Evolutionary conservation across 2,329 filamentous ascomycete species (phyloP).

Genomic region (Colletotrichum lentis): DNA sequence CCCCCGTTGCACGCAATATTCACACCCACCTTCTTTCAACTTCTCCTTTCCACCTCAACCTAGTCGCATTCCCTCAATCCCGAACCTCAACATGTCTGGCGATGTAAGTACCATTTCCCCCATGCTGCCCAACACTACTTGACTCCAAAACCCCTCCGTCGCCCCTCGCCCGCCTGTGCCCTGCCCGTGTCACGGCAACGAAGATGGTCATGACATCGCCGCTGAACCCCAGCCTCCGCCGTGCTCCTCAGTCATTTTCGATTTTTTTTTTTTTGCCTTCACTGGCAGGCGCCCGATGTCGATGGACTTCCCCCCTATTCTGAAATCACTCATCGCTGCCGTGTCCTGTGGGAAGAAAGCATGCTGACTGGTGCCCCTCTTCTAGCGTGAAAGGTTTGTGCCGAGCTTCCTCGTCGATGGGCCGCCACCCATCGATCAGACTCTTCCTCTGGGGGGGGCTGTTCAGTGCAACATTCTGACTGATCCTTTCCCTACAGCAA

Average conservation of each 20-base stretch:
- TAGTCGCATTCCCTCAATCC: conserved; percentile 26
- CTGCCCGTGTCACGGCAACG: conserved; percentile 21
- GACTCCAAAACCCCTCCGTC: conserved; percentile 34
- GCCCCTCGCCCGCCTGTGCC: conserved; percentile 31
- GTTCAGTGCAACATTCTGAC: conserved; percentile 22
- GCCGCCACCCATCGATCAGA: conserved; percentile 18
- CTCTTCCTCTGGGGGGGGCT: conserved; percentile 31
- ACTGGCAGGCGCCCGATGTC: neutral
- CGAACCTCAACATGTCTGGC: conserved; percentile 38
- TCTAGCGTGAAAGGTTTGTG: conserved; percentile 74
- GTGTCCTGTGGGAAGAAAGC: conserved; percentile 19
- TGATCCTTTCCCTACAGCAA: conserved; percentile 69
- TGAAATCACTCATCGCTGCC: conserved; percentile 27
- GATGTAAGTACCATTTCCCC: conserved; percentile 39
- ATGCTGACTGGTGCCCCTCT: conserved; percentile 50
- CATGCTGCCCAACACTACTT: conserved; percentile 34
- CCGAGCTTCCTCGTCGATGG: conserved; percentile 29
- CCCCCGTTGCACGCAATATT: conserved; percentile 29
- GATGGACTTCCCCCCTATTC: neutral
- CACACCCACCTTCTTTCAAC: conserved; percentile 18
- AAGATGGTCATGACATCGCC: conserved; percentile 14
- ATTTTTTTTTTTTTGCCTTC: neutral
- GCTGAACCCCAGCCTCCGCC: neutral
- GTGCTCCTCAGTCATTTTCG: neutral
- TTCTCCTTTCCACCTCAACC: conserved; percentile 24